Evolutionary conservation across 306 rosid species (phyloP).

Genomic region (Sophora flavescens): DNA sequence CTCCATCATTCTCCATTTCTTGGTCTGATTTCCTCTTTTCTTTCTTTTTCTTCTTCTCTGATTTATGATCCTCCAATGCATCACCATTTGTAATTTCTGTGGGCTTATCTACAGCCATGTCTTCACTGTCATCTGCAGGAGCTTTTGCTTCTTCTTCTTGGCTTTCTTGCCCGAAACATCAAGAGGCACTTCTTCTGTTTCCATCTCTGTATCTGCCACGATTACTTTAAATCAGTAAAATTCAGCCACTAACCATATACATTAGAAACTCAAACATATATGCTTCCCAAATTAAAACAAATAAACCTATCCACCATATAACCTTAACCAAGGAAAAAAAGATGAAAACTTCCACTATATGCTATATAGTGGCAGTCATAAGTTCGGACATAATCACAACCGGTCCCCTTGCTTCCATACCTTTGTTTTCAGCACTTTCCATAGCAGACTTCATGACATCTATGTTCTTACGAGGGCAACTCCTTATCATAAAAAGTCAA

Average conservation of each 20-base stretch:
- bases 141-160: constrained; percentile 84
- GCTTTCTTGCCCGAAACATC: constrained; percentile 70
- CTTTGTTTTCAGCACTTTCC: constrained; percentile 68
- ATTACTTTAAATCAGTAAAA: constrained; percentile 18
- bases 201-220: constrained; percentile 66
- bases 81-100: constrained; percentile 61
- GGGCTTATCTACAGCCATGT: constrained; percentile 60
- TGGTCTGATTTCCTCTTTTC: constrained; percentile 74
- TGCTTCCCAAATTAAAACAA: constrained; percentile 12
- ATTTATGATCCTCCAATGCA: constrained; percentile 60
- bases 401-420: constrained; percentile 33
- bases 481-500: constrained; percentile 99
- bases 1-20: constrained; percentile 52
- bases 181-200: constrained; percentile 58
- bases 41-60: constrained; percentile 87
- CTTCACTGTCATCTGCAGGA: constrained; percentile 53
- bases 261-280: neutral
- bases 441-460: constrained; percentile 98
- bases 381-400: neutral
- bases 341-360: neutral
- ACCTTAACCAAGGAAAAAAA: neutral
- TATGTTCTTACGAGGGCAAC: constrained; percentile 93
- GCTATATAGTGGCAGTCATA: neutral
- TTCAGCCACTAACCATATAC: neutral
- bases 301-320: neutral